Evolutionary conservation across 352 stramenopile genomes (phyloP), one percentile per base, ranked within the genome.

Genomic region (Pythium insidiosum): DNA sequence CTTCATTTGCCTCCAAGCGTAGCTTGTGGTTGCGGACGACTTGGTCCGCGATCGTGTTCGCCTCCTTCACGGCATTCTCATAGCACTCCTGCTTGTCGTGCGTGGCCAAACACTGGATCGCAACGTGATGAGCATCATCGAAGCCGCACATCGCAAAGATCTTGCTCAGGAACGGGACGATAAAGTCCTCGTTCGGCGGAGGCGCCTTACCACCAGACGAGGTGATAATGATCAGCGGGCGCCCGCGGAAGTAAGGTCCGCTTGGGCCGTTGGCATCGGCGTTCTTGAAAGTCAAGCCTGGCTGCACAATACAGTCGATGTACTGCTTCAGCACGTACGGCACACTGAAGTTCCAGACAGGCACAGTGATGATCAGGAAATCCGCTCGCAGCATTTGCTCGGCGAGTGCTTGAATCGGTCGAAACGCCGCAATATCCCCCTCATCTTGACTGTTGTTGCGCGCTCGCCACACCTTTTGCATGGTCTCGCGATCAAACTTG

Each of bases 301-400:
- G 69, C 47, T 87, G 73, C 39, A 87, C 66, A 35, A 85, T 78
- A 56, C 77, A 89, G 49, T 87, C 72, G 35, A 86, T 87, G 55
- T 87, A 89, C 60, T 87, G 77, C 70, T 87, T 89, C 45, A 89
- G 58, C 41, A 82, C 70, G 61, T 84, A 86, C 3, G 73, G 77
- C 19, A 86, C 66, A 30, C 69, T 84, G 47, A 81, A 82, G 53
- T 89, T 87, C 77, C 77, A 89, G 38, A 89, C 61, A 13, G 77
- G 77, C 18, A 72, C 66, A 10, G 77, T 86, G 49, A 89, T 73
- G 47, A 89, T 58, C 20, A 89, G 58, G 51, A 85, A 84, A 36
- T 89, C 73, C n/a, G 73, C 67, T 29, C 59, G 63, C 43, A 89
- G 49, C 29, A 89, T 56, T 50, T 89, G 73, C 38, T 73, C 55